These are phyloP conservation scores for Harrya chromipes DNA, from an alignment of 768 basidiomycete genomes.

Conservation along the genomic window DNA sequence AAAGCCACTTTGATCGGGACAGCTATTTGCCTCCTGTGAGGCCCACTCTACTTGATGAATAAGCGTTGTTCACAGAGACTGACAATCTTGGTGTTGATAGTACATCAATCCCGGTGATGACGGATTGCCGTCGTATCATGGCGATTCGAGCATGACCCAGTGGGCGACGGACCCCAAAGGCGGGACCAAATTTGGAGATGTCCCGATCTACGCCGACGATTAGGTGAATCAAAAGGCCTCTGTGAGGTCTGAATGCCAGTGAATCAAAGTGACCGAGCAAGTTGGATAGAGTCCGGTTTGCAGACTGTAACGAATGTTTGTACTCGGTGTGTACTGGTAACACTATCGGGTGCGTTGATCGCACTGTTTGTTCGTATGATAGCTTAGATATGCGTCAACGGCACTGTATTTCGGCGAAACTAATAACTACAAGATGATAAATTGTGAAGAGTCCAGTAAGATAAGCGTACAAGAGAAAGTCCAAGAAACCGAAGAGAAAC, in stretches of 20 bases:
- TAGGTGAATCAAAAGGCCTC: conserved; percentile 14
- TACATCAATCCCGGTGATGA: conserved; percentile 41
- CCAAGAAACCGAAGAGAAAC: too few relatives aligned
- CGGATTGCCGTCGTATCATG: conserved; percentile 30
- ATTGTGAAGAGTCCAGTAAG: too few relatives aligned
- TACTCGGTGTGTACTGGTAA: conserved; percentile 7
- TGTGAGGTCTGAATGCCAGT: conserved; percentile 2
- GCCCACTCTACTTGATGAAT: background rate
- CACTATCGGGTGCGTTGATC: conserved; percentile 20
- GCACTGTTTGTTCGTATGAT: background rate
- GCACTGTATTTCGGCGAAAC: too few relatives aligned
- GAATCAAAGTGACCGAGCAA: background rate
- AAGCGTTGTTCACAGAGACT: background rate
- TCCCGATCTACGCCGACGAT: conserved; percentile 43
- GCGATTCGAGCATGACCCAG: conserved; percentile 22
- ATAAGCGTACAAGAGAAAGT: too few relatives aligned
- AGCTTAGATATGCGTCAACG: too few relatives aligned
- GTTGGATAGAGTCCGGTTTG: conserved; percentile 9
- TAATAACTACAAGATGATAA: too few relatives aligned
- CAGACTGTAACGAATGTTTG: background rate
- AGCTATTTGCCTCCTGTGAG: conserved; percentile 44
- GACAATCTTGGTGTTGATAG: conserved; percentile 17
- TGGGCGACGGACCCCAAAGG: conserved; percentile 27
- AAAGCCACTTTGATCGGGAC: conserved; percentile 39
- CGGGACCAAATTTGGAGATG: conserved; percentile 34